Percentiles rank a stretch among this genome's conserved stretches.
phyloP scores from a whole-genome alignment of 2,329 filamentous ascomycete genomes.

The Aspergillus sp. region DNA sequence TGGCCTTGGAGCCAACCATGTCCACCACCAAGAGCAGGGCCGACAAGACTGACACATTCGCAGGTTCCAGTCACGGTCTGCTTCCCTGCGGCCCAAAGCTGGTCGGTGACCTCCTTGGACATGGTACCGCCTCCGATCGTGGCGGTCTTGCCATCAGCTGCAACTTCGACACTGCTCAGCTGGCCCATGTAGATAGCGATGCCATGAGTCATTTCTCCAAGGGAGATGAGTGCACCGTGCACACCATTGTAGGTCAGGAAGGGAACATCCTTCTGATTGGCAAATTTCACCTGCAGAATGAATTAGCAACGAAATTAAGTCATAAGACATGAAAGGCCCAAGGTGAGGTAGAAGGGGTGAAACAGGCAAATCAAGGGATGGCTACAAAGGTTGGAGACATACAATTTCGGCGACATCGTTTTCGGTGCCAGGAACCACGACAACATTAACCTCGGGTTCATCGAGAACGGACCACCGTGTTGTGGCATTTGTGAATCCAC shows the following conservation, averaged over 20 bases:
- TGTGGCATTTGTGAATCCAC: slow-evolving; percentile 43
- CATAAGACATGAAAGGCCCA: background rate
- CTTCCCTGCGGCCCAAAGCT: slow-evolving; percentile 55
- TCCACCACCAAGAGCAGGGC: slow-evolving; percentile 59
- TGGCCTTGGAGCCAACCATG: slow-evolving; percentile 58
- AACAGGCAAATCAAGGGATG: no score
- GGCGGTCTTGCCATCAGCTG: slow-evolving; percentile 49
- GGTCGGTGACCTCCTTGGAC: slow-evolving; percentile 51
- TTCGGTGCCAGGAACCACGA: slow-evolving; percentile 52
- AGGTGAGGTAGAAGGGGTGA: background rate
- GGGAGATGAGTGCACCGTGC: slow-evolving; percentile 55
- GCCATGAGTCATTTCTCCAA: slow-evolving; percentile 53
- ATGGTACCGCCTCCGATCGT: slow-evolving; percentile 53
- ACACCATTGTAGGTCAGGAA: slow-evolving; percentile 57
- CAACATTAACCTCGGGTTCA: slow-evolving; percentile 48
- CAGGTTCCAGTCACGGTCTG: slow-evolving; percentile 56
- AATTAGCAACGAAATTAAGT: background rate
- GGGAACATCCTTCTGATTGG: slow-evolving; percentile 50
- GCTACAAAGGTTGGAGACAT: slow-evolving; percentile 14
- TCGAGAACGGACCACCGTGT: slow-evolving; percentile 51
- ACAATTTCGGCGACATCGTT: slow-evolving; percentile 55
- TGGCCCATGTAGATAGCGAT: slow-evolving; percentile 54
- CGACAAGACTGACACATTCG: slow-evolving; percentile 53
- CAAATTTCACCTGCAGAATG: slow-evolving; percentile 48
- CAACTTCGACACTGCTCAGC: slow-evolving; percentile 44